Conservation (phyloP, 768 basidiomycete genomes). For the Mycena vulgaris region DNA sequence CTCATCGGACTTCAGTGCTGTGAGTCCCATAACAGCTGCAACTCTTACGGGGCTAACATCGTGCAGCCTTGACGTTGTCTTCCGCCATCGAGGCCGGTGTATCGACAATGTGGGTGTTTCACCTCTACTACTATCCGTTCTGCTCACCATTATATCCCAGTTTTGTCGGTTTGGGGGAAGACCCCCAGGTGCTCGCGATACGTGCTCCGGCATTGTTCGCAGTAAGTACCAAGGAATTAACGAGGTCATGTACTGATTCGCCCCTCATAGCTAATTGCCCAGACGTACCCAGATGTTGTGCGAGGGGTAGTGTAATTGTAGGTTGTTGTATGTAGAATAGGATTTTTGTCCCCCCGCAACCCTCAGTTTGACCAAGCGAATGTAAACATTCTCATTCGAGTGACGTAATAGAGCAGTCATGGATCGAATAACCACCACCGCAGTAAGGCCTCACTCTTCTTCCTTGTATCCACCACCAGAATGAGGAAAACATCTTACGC, state of each 20-base stretch:
- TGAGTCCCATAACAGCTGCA: constrained; percentile 52
- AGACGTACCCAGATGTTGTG: constrained; percentile 79
- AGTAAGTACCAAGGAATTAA: constrained; percentile 53
- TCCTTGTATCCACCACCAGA: neutral
- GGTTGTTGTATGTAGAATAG: too few species aligned
- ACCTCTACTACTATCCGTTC: neutral
- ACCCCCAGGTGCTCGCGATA: constrained; percentile 82
- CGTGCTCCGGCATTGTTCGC: constrained; percentile 81
- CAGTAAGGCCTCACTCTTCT: neutral
- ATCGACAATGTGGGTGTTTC: constrained; percentile 78
- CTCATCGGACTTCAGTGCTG: constrained; percentile 83
- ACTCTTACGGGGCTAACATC: constrained; percentile 16
- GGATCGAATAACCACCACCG: neutral
- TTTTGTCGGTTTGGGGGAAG: constrained; percentile 89
- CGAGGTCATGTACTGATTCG: constrained; percentile 16
- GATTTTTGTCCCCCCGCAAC: too few species aligned
- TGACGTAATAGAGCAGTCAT: too few species aligned
- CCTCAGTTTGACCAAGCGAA: too few species aligned
- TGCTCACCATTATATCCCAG: constrained; percentile 48
- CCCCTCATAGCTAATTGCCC: constrained; percentile 69
- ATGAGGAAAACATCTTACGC: constrained; percentile 74
- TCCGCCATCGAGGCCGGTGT: constrained; percentile 89
- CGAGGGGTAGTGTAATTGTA: constrained; percentile 61
- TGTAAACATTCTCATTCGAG: too few species aligned
- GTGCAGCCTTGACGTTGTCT: constrained; percentile 74